Evolutionary conservation across 352 stramenopile genomes (phyloP), one percentile per base, ranked within the genome.

Genomic region (Pythium rhizo-oryzae): DNA sequence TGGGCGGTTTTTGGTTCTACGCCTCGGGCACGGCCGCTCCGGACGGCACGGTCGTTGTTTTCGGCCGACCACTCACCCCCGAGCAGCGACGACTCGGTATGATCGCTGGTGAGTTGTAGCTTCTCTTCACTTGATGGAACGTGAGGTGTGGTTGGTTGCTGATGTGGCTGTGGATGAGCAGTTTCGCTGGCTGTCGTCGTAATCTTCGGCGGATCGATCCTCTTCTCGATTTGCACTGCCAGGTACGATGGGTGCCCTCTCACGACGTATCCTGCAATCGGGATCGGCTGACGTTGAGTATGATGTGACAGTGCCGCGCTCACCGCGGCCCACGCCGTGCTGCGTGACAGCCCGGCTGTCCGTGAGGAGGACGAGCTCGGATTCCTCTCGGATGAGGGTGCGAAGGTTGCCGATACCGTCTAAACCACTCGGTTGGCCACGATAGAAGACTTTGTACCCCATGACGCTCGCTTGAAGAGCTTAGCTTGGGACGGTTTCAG

Each of bases 151-250:
- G n/a, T n/a, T 65, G 44, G 21, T 47, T 21, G 52, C n/a, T 62
- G 19, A 68, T 50, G 15, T 50, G 35, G 41, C 18, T 19, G 33
- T 44, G 8, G 43, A 15, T 43, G 43, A 62, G 41, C 59, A 94
- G 85, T 94, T 50, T 93, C 83, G 39, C 65, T 88, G 51, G 75
- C 72, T 19, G 81, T 96, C 37, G 85, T 96, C 65, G 80, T 96
- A 33, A 76, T 94, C 41, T 96, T 96, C 43, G 87, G 87, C 65
- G 87, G 87, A 43, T 94, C 85, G 4, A 92, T 96, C 51, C 74
- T 96, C n/a, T 93, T 96, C 60, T 93, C 85, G 41, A 93, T 96
- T 64, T 91, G 81, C 69, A 89, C 80, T 41, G 83, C 86, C 43
- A 96, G 87, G 87, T 96, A 76, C 62, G 60, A 4, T 59, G 25